Base-by-base conservation (phyloP, 2,329 filamentous ascomycete species). In the Sclerotinia glacialis region DNA sequence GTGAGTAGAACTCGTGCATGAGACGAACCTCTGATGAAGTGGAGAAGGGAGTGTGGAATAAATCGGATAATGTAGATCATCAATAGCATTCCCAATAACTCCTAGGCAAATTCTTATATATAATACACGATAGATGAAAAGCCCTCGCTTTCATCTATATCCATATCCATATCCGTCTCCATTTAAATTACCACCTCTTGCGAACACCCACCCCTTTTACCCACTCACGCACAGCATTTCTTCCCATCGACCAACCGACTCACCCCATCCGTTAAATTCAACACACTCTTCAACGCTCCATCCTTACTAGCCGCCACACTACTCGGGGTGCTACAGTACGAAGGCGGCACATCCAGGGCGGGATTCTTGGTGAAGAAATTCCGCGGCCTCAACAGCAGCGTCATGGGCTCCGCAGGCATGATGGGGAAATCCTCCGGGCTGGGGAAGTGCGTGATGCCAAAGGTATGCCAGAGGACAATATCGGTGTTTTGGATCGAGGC, bases 381-480 rank as follows among this genome's bases (percentile, higher is more conserved):
- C 14, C 84, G 81, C 0, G 85, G 84, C 70, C 85, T 83, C 68
- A 87, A 76, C 64, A 82, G 78, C n/a, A 86, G 79, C 72, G 82
- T 84, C 84, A 97, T 93, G 0, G 91, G 90, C 81, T 93, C 90
- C 0, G 86, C 90, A 0, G 92, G 92, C 93, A 97, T 97, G 72
- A 97, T 83, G 40, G 93, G 93, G 81, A 92, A 97, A 78, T 97
- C 93, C 76, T 97, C 93, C 0, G 93, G 92, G 0, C 90, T 82
- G 0, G 93, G 93, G 81, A 97, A 94, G 77, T 97, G 93, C 0
- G 90, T 94, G 46, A 97, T 83, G 46, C 93, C 93, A 74, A 97
- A 97, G 0, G 92, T 96, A 79, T 97, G 93, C 93, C 93, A 97
- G 21, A 97, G 84, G 1, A 97, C 93, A 40, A 97, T 80, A 76